A percentile compares a stretch with the other conserved stretches of the same genome.
Conservation (phyloP, 495 filamentous ascomycete genomes). For the Penicillium herquei region DNA sequence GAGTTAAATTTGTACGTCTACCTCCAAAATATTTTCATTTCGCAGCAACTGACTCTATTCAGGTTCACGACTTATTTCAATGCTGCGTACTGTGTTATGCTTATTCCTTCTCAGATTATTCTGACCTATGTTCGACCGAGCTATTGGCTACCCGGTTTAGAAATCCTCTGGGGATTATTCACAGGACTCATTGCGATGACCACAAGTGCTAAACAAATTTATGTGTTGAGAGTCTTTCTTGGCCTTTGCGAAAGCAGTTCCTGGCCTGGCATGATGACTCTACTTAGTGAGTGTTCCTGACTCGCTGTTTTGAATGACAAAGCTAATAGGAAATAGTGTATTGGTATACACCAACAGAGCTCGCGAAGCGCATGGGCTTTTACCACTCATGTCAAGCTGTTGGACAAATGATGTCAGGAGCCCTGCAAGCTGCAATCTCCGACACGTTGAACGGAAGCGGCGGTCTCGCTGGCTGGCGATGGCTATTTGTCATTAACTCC, state of each 20-base stretch:
- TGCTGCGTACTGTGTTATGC: constrained; percentile 58
- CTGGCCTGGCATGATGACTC: constrained; percentile 35
- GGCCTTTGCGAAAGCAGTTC: constrained; percentile 33
- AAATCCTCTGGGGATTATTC: constrained; percentile 47
- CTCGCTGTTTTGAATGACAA: not conserved
- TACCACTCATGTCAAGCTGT: constrained; percentile 38
- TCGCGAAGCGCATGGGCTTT: constrained; percentile 48
- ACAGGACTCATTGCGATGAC: constrained; percentile 30
- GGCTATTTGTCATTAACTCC: constrained; percentile 58
- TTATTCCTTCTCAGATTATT: constrained; percentile 58
- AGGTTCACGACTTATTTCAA: constrained; percentile 53
- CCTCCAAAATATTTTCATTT: not conserved
- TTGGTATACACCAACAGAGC: constrained; percentile 38
- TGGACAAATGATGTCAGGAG: constrained; percentile 35
- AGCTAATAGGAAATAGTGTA: constrained; percentile 22
- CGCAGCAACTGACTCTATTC: not conserved
- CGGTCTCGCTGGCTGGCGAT: constrained; percentile 65
- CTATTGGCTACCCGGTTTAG: constrained; percentile 54
- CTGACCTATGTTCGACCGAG: constrained; percentile 53
- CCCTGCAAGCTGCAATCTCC: constrained; percentile 33
- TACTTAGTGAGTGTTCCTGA: constrained; percentile 20
- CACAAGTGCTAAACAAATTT: constrained; percentile 27
- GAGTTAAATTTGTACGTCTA: constrained; percentile 35
- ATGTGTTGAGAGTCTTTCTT: constrained; percentile 29
- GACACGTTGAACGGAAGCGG: constrained; percentile 51